A percentile compares a stretch with the other conserved stretches of the same genome.
Evolutionary conservation across 768 basidiomycete species (phyloP).

Genomic region (Tulasnella sp.): DNA sequence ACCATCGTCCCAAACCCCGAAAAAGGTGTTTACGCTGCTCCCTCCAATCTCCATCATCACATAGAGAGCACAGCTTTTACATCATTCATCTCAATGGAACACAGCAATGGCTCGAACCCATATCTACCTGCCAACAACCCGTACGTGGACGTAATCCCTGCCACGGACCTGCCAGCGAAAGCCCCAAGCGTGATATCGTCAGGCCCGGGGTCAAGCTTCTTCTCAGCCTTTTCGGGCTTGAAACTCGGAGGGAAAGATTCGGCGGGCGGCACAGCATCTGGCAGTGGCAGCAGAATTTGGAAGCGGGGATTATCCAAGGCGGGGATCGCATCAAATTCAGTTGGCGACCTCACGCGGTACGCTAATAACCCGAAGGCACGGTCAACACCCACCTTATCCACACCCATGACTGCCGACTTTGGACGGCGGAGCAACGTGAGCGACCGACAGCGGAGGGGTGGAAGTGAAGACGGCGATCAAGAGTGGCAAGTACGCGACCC

Average conservation of each 20-base stretch:
- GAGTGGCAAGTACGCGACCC: slow-evolving; percentile 27
- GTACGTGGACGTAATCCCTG: slow-evolving; percentile 29
- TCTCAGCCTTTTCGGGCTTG: slow-evolving; percentile 22
- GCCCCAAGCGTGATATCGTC: slow-evolving; percentile 23
- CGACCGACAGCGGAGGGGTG: not conserved
- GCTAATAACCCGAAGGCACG: slow-evolving; percentile 10
- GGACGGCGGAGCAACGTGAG: slow-evolving; percentile 14
- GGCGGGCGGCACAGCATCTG: not conserved
- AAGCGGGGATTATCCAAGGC: not conserved
- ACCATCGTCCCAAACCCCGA: slow-evolving; percentile 6
- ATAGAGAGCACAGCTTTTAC: not conserved
- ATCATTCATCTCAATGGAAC: not conserved
- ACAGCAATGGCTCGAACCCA: not conserved
- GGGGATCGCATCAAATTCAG: not conserved
- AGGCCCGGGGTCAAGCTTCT: slow-evolving; percentile 32
- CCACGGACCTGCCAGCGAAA: slow-evolving; percentile 44
- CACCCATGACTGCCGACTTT: not conserved
- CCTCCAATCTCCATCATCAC: not conserved
- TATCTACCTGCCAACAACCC: slow-evolving; percentile 20
- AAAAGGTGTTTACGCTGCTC: slow-evolving; percentile 7
- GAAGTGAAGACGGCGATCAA: not conserved
- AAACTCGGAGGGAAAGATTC: not conserved
- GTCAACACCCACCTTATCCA: slow-evolving; percentile 15
- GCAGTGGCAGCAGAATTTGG: not conserved
- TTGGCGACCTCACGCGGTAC: slow-evolving; percentile 10